Evolutionary conservation across 306 rosid genomes (phyloP).

Genomic region (Cotoneaster glaucophyllus): DNA sequence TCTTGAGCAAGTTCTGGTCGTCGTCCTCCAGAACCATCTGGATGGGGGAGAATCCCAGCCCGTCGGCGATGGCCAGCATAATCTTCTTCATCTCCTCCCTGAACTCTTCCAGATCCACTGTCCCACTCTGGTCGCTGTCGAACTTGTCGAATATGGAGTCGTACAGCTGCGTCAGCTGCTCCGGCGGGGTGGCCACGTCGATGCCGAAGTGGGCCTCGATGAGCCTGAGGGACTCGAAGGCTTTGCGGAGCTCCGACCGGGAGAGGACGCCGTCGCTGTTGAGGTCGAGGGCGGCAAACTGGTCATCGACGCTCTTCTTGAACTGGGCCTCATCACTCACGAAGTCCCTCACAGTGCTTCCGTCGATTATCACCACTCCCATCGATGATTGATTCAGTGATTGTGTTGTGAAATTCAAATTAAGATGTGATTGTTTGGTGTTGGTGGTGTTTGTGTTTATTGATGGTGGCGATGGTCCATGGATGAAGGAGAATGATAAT

Average conservation of each 20-base stretch:
- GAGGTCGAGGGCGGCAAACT: conserved; percentile 48
- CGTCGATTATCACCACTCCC: conserved; percentile 69
- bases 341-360: conserved; percentile 72
- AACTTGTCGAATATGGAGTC: conserved; percentile 68
- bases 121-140: conserved; percentile 57
- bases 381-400: neutral
- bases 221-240: conserved; percentile 67
- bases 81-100: conserved; percentile 71
- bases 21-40: conserved; percentile 75
- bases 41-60: conserved; percentile 69
- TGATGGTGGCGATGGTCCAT: too few species aligned
- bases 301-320: conserved; percentile 52
- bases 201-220: conserved; percentile 73
- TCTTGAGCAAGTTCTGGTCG: conserved; percentile 45
- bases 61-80: conserved; percentile 82
- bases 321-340: conserved; percentile 43
- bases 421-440: too few species aligned
- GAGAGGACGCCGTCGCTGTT: conserved; percentile 84
- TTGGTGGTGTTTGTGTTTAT: too few species aligned
- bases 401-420: too few species aligned
- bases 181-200: conserved; percentile 61
- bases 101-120: conserved; percentile 60
- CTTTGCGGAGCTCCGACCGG: conserved; percentile 69
- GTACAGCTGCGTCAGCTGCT: conserved; percentile 55
- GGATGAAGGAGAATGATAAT: too few species aligned